phyloP scores from a whole-genome alignment of 495 filamentous ascomycete genomes.

The Hyaloscypha finlandica region DNA sequence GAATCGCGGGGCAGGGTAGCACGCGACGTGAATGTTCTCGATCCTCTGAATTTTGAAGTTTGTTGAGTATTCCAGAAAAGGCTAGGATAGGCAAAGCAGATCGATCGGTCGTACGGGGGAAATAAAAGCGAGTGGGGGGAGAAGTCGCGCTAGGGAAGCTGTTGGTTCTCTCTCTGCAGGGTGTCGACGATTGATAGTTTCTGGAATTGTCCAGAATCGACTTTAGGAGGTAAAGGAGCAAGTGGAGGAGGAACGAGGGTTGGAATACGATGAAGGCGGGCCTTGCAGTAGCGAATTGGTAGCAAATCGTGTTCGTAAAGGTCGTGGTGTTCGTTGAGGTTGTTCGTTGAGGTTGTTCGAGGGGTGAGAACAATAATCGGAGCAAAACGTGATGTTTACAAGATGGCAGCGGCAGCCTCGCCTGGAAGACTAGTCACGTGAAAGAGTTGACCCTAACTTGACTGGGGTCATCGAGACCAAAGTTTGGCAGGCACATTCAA shows the following conservation, averaged over 20 bases:
- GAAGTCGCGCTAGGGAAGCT: neutral
- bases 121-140: neutral
- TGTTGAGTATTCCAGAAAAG: neutral
- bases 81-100: neutral
- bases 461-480: neutral
- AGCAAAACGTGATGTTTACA: neutral
- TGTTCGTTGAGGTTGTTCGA: neutral
- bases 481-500: neutral
- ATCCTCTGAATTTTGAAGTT: neutral
- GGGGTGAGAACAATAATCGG: neutral
- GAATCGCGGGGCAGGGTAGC: slow-evolving; percentile 15
- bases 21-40: slow-evolving; percentile 9
- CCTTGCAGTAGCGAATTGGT: neutral
- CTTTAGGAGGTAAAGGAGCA: neutral
- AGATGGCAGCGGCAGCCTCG: neutral
- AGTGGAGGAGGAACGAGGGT: neutral
- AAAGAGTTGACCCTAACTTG: neutral
- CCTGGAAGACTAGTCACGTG: neutral
- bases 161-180: neutral
- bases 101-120: neutral
- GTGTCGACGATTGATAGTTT: neutral
- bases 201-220: neutral
- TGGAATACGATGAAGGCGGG: neutral
- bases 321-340: neutral
- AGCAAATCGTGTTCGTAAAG: neutral